Base-by-base conservation (phyloP, 352 stramenopile genomes). In the Plasmopara muralis region DNA sequence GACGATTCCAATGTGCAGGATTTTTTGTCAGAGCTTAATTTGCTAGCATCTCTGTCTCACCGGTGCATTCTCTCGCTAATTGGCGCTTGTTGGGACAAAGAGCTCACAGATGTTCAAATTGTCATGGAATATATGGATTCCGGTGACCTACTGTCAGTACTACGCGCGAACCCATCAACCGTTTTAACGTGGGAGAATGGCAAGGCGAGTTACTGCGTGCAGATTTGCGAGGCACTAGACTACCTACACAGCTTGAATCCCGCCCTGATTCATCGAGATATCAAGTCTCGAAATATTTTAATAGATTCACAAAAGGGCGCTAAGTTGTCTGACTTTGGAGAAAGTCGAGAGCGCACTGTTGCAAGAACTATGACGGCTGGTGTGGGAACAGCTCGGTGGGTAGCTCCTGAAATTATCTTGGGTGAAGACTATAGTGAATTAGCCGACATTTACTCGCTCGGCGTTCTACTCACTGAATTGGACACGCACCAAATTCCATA, bases 281-380 rank as follows among this genome's bases (percentile, higher is more conserved):
- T 97, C 52, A 97, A 97, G 63, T 92, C 83, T 40, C 81, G 85
- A 18, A 97, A 97, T 64, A 86, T 97, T 52, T 74, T 97, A 10
- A 61, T 97, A 16, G 78, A 89, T 57, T 74, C 64, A 16, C 52
- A 70, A 15, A 89, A 89, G 57, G 78, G 78, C 2, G 78, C 78
- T 0, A 88, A 89, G 55, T 59, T 89, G 18, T 86, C 76, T 0
- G 78, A 87, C 54, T 89, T 89, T 48, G 79, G 79, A 13, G 79
- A 89, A 51, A 86, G 74, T 28, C 74, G 79, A 30, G 74, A 89
- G 66, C 79, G 79, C 16, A 89, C 79, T 25, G 65, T 87, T 51
- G 76, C 81, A 43, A 55, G 77, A 45, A 89, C 79, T 13, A 89
- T 89, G 79, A 89, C 79, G 6, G 74, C 74, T 16, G 72, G 74